Evolutionary conservation across 495 filamentous ascomycete genomes (phyloP).

Genomic region (Penicillium cataractarum): DNA sequence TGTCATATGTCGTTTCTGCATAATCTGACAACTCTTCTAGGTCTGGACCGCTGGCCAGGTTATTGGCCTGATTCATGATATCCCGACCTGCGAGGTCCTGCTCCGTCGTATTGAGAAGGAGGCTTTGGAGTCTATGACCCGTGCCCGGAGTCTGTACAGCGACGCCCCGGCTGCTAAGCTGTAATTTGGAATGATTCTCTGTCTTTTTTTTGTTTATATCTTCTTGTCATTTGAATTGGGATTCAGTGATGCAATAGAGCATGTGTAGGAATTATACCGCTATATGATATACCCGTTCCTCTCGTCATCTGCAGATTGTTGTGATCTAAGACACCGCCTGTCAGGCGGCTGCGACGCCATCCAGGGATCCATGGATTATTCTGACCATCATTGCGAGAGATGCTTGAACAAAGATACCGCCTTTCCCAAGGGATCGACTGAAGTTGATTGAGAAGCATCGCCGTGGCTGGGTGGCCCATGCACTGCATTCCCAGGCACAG

Average conservation of each 20-base stretch:
- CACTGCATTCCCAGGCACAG: slow-evolving; percentile 2
- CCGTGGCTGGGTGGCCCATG: slow-evolving; percentile 2
- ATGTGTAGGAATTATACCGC: slow-evolving; percentile 3
- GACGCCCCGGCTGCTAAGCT: slow-evolving; percentile 45
- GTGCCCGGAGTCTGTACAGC: slow-evolving; percentile 42
- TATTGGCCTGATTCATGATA: slow-evolving; percentile 70
- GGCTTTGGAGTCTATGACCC: slow-evolving; percentile 55
- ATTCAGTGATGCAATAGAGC: slow-evolving; percentile 17
- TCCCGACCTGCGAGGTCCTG: slow-evolving; percentile 64
- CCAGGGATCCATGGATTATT: no score
- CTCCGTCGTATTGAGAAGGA: slow-evolving; percentile 65
- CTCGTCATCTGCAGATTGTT: neutral
- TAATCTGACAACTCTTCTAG: slow-evolving; percentile 37
- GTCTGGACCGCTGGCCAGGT: slow-evolving; percentile 75
- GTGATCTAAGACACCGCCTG: neutral
- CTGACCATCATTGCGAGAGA: neutral
- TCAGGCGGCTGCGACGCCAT: no score
- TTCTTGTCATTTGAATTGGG: slow-evolving; percentile 12
- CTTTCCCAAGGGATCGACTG: neutral
- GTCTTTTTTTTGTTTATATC: neutral
- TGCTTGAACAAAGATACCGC: neutral
- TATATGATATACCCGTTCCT: no score
- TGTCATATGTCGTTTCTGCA: neutral
- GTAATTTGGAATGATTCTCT: slow-evolving; percentile 20
- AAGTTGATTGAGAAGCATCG: neutral